Evolutionary conservation across 495 filamentous ascomycete species (phyloP).

Genomic region (Talaromyces thailandensis): DNA sequence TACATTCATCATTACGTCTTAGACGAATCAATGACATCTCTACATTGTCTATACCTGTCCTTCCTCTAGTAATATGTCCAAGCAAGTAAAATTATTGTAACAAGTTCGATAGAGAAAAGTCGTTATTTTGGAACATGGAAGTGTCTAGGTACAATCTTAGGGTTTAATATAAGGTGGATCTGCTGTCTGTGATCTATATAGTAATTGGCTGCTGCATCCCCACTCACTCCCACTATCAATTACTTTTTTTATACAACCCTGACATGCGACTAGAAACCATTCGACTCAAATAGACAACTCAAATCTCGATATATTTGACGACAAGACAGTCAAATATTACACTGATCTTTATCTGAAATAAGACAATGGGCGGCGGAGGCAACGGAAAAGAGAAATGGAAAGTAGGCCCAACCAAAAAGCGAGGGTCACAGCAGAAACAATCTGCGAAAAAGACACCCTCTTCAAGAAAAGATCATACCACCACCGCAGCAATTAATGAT

Average conservation of each 20-base stretch:
- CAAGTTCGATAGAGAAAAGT: too few species aligned
- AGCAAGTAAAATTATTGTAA: too few species aligned
- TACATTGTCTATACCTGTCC: background rate
- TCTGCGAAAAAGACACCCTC: background rate
- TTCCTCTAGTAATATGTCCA: too few species aligned
- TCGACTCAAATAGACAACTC: background rate
- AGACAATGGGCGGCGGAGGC: background rate
- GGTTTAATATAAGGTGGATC: background rate
- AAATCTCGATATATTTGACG: background rate
- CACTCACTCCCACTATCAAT: background rate
- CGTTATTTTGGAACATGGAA: too few species aligned
- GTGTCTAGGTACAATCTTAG: background rate
- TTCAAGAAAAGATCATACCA: background rate
- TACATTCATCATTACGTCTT: background rate
- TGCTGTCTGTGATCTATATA: background rate
- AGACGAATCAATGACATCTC: conserved; percentile 6
- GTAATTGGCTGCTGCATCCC: background rate
- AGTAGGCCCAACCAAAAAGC: conserved; percentile 1
- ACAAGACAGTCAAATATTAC: background rate
- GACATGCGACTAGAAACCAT: background rate
- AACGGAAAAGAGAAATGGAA: background rate
- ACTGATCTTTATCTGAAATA: background rate
- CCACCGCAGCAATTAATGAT: background rate
- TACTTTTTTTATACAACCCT: background rate
- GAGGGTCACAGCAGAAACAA: conserved; percentile 7